Base-by-base conservation (phyloP, 805 yeast species). In the Schwanniomyces sp. region DNA sequence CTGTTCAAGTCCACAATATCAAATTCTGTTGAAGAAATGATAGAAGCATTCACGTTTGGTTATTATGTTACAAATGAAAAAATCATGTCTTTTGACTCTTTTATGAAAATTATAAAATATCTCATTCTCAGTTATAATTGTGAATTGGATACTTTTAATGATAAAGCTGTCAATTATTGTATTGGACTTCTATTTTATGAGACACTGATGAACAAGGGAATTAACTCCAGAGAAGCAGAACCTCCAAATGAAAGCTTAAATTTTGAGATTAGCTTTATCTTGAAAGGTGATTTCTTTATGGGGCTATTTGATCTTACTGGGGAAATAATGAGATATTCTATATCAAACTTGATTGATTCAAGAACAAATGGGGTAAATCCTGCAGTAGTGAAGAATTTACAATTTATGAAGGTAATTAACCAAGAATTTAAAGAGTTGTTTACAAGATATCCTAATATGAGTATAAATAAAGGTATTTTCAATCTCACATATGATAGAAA, bases 281-380 rank as follows among this genome's bases (percentile, higher is more conserved):
- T 44, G 9, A 44, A 44, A 18, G 65, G 61, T 11, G 76, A 72
- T 51, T 72, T 64, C 50, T 53, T 71, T 26, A 61, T 72, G 59
- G 77, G 77, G 0, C 43, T 71, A n/a, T 60, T 72, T 48, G 77
- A 72, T 48, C 48, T 69, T 41, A 69, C 76, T 0, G 77, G 77
- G 0, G 77, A 72, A 45, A 58, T 72, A 11, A 72, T 72, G 76
- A 49, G 74, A 27, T 67, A 63, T 45, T 62, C 72, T 10, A 67
- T 72, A 14, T 47, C 61, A n/a, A 58, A 67, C 43, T 49, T 63
- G 52, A 51, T 46, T 11, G 48, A 50, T 45, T 17, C 21, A 16
- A 40, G 47, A 28, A 14, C 46, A 12, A 51, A 54, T 17, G 48
- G 51, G 4, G 41, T 58, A 16, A 47, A 46, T 40, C 43, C 43